Evolutionary conservation across 2,329 filamentous ascomycete species (phyloP).

Genomic region (Ceratocystis huliohia): DNA sequence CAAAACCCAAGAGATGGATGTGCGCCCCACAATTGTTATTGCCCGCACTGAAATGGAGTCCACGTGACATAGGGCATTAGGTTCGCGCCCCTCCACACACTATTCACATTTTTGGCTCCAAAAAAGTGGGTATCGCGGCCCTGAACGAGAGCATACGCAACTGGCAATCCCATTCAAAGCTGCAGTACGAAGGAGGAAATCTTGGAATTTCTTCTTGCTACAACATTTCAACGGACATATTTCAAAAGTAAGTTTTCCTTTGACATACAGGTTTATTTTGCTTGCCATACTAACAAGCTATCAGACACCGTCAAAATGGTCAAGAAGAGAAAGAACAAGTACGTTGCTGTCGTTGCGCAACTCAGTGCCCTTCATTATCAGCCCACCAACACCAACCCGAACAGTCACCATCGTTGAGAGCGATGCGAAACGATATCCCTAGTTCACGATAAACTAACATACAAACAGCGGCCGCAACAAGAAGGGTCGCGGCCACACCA

Average conservation of each 20-base stretch:
- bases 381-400: neutral
- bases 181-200: slow-evolving; percentile 4
- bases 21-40: slow-evolving; percentile 23
- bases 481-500: slow-evolving; percentile 99
- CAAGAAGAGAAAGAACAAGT: slow-evolving; percentile 62
- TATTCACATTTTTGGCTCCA: neutral
- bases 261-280: slow-evolving; percentile 22
- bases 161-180: slow-evolving; percentile 14
- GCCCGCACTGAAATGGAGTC: neutral
- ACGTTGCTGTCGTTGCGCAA: slow-evolving; percentile 27
- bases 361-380: neutral
- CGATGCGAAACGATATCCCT: slow-evolving; percentile 22
- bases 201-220: slow-evolving; percentile 16
- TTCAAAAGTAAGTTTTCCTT: slow-evolving; percentile 17
- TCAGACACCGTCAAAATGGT: slow-evolving; percentile 52
- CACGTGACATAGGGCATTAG: slow-evolving; percentile 22
- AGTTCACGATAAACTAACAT: slow-evolving; percentile 5
- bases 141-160: slow-evolving; percentile 12
- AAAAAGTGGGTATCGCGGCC: slow-evolving; percentile 8
- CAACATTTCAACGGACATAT: slow-evolving; percentile 21
- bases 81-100: slow-evolving; percentile 21
- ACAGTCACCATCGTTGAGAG: neutral
- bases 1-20: slow-evolving; percentile 24
- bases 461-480: slow-evolving; percentile 83
- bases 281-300: slow-evolving; percentile 27